Evolutionary conservation across 305 asterid species (phyloP), one percentile per base, ranked within the genome.

Genomic region (Plantago coronopus): DNA sequence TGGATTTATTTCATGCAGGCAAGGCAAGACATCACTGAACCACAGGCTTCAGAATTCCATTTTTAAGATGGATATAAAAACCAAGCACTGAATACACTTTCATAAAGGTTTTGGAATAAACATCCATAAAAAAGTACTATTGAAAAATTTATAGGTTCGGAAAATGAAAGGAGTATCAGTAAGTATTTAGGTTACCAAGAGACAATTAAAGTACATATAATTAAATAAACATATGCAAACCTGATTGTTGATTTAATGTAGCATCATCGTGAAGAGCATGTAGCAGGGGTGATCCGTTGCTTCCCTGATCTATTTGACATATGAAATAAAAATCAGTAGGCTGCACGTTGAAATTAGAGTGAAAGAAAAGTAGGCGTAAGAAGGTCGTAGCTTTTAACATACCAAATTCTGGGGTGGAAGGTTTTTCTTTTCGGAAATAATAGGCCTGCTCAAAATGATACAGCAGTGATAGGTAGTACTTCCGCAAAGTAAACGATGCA

Each of bases 401-500:
- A 83, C 94, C 88, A 10, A 82, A 48, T 61, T 46, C 69, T 42
- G 80, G 63, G 56, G 60, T 20, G 54, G 77, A 61, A 44, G 91
- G 88, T 72, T 71, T 80, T 76, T 81, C 88, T 80, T 81, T 93
- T 70, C 95, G 78, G 38, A 89, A 85, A 78, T 89, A 93, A 74
- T 89, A 93, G 61, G 81, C 97, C 82, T 89, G 97, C 84, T 93
- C 97, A 57, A 93, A 93, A 79, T 89, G 96, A 77, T 87, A 89
- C 54, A 93, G 93, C 81, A 74, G 63, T 2, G 96, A 89, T 21
- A 85, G 82, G 71, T 89, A 89, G 71, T 79, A 81, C 77, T 79
- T 89, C 67, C 99, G 78, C 56, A 93, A 75, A 61, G 86, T 86
- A 66, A 89, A 85, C 11, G 97, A 89, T 57, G 89, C 91, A 69